A percentile compares a stretch with the other conserved stretches of the same genome.
Evolutionary conservation across 495 filamentous ascomycete genomes (phyloP).

Genomic region (Venustampulla echinocandica): DNA sequence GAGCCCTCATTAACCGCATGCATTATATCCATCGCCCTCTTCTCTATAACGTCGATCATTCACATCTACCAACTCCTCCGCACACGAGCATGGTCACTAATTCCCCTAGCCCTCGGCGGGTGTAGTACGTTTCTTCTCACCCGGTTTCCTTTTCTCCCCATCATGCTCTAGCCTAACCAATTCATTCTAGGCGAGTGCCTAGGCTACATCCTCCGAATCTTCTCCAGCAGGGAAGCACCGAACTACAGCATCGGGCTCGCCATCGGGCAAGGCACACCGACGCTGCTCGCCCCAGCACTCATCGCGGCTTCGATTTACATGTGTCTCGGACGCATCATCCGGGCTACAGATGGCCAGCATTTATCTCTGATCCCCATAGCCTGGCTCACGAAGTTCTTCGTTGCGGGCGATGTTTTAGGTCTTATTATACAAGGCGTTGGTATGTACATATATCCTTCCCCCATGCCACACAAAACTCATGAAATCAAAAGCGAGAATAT

Average conservation of each 20-base stretch:
- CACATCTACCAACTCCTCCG: constrained; percentile 38
- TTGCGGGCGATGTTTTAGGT: constrained; percentile 32
- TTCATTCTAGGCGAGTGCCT: constrained; percentile 1
- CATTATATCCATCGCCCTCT: constrained; percentile 41
- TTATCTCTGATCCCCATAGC: constrained; percentile 26
- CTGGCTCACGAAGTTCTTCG: constrained; percentile 35
- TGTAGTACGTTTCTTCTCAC: constrained; percentile 37
- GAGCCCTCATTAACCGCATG: constrained; percentile 39
- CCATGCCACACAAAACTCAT: constrained; percentile 37
- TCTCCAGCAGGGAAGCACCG: constrained; percentile 26
- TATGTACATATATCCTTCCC: constrained; percentile 36
- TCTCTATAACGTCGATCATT: constrained; percentile 31
- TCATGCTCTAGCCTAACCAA: too few relatives aligned
- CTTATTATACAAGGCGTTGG: constrained; percentile 33
- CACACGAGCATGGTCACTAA: constrained; percentile 44
- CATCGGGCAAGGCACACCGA: constrained; percentile 33
- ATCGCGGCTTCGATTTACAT: constrained; percentile 48
- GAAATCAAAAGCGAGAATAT: constrained; percentile 32
- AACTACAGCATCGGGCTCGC: constrained; percentile 30
- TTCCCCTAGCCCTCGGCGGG: constrained; percentile 47
- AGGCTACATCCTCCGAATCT: constrained; percentile 3
- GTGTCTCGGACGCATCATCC: constrained; percentile 39
- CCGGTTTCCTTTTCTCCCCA: too few relatives aligned
- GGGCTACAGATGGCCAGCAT: constrained; percentile 31
- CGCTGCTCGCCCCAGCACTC: constrained; percentile 41